These are phyloP conservation scores for Trichosporon asahii DNA, from an alignment of 1,284 basidiomycete species.

Conservation along the genomic window DNA sequence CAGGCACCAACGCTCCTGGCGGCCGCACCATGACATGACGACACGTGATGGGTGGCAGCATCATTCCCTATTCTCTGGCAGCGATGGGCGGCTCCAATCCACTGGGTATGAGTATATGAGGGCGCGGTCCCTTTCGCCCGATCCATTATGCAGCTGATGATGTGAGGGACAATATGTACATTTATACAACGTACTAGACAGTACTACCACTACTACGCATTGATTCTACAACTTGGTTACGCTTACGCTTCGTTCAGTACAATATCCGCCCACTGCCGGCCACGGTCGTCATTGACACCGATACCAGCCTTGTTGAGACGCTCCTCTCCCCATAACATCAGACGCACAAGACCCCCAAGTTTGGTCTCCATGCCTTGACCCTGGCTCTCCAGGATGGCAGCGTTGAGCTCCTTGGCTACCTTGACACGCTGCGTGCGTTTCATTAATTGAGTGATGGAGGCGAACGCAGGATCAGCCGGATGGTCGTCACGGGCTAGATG, in stretches of 20 bases:
- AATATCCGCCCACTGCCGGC: slow-evolving; percentile 24
- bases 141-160: too few species aligned
- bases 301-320: slow-evolving; percentile 61
- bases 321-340: slow-evolving; percentile 84
- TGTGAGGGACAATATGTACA: neutral
- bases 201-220: slow-evolving; percentile 8
- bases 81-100: too few species aligned
- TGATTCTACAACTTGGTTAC: neutral
- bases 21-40: neutral
- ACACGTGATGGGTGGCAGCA: too few species aligned
- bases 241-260: slow-evolving; percentile 4
- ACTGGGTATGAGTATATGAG: too few species aligned
- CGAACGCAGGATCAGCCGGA: slow-evolving; percentile 42
- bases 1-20: too few species aligned
- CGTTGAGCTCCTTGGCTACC: slow-evolving; percentile 87
- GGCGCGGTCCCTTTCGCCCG: too few species aligned
- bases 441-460: slow-evolving; percentile 58
- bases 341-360: slow-evolving; percentile 74
- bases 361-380: slow-evolving; percentile 91
- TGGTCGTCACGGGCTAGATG: slow-evolving; percentile 54
- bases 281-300: slow-evolving; percentile 22
- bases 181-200: slow-evolving; percentile 2
- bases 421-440: slow-evolving; percentile 82
- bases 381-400: slow-evolving; percentile 85
- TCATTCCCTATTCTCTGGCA: too few species aligned